These are phyloP conservation scores for Coniochaeta sp. DNA, from an alignment of 2,329 filamentous ascomycete genomes.

Conservation along the genomic window DNA sequence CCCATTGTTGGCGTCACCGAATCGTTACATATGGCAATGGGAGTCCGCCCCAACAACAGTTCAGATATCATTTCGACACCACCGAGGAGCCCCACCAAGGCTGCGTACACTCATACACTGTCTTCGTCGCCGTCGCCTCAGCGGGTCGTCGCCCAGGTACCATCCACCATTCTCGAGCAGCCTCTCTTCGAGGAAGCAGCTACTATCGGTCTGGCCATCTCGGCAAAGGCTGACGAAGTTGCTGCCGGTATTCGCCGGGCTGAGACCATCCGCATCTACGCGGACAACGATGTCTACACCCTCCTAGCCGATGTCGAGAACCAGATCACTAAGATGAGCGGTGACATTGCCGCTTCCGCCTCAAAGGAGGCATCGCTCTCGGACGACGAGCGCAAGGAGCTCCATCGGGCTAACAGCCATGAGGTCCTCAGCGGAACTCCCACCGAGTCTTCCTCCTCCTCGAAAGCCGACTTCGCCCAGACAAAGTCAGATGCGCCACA, in stretches of 20 bases:
- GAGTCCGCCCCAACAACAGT: conserved; percentile 22
- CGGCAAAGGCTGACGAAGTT: conserved; percentile 6
- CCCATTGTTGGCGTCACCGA: conserved; percentile 28
- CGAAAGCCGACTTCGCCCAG: conserved; percentile 1
- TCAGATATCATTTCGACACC: conserved; percentile 45
- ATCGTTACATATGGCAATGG: conserved; percentile 34
- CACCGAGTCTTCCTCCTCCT: conserved; percentile 11
- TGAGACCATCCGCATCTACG: conserved; percentile 63
- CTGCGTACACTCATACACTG: conserved; percentile 22
- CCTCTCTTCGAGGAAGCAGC: conserved; percentile 39
- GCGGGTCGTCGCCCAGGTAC: conserved; percentile 44
- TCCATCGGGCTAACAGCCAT: conserved; percentile 44
- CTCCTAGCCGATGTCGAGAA: conserved; percentile 61
- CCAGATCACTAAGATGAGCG: conserved; percentile 43
- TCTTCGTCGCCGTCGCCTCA: conserved; percentile 39
- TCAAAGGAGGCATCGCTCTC: conserved; percentile 23
- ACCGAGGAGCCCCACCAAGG: conserved; percentile 51
- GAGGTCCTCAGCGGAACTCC: conserved; percentile 37
- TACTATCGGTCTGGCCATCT: neutral
- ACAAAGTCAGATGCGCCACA: conserved; percentile 4
- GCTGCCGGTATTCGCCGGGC: conserved; percentile 32
- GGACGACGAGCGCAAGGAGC: conserved; percentile 30
- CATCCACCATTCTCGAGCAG: conserved; percentile 48
- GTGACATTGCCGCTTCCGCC: conserved; percentile 25
- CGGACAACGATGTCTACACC: conserved; percentile 59